Conservation (phyloP, 768 basidiomycete species). For the Heimioporus sp. region DNA sequence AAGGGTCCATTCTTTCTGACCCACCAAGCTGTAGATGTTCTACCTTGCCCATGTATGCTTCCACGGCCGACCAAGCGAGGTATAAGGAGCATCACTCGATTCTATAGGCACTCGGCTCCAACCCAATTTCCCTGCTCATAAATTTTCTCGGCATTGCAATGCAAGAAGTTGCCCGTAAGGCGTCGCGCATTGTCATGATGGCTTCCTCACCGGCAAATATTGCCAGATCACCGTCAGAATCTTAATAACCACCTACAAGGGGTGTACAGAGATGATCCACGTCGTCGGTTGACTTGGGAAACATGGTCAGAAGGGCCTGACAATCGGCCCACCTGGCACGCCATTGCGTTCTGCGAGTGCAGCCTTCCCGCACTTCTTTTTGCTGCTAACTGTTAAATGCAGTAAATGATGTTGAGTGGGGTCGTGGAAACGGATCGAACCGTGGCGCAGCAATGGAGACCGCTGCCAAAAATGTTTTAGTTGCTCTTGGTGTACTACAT, state of each 20-base stretch:
- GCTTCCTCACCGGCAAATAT: not conserved
- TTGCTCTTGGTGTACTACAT: slow-evolving; percentile 1
- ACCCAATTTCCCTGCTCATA: not conserved
- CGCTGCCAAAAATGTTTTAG: slow-evolving; percentile 19
- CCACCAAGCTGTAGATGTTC: slow-evolving; percentile 24
- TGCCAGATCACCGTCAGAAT: slow-evolving; percentile 19
- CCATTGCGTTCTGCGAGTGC: slow-evolving; percentile 20
- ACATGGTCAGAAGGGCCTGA: slow-evolving; percentile 11
- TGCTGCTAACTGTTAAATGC: not conserved
- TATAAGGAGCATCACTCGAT: slow-evolving; percentile 14
- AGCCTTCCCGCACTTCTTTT: not conserved
- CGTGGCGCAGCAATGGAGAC: slow-evolving; percentile 21
- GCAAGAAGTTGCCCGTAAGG: slow-evolving; percentile 11
- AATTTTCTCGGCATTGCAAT: not conserved
- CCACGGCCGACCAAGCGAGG: slow-evolving; percentile 8
- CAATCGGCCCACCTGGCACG: slow-evolving; percentile 23
- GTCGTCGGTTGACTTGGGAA: slow-evolving; percentile 18
- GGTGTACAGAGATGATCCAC: slow-evolving; percentile 11
- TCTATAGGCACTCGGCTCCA: not conserved
- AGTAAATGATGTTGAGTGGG: slow-evolving; percentile 22
- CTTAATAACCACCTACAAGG: slow-evolving; percentile 24
- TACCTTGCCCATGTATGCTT: slow-evolving; percentile 1
- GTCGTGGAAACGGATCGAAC: slow-evolving; percentile 17
- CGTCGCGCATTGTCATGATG: not conserved
- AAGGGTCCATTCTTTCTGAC: slow-evolving; percentile 1